Base-by-base conservation (phyloP, 441 rosid genomes). In the Metrosideros polymorpha region DNA sequence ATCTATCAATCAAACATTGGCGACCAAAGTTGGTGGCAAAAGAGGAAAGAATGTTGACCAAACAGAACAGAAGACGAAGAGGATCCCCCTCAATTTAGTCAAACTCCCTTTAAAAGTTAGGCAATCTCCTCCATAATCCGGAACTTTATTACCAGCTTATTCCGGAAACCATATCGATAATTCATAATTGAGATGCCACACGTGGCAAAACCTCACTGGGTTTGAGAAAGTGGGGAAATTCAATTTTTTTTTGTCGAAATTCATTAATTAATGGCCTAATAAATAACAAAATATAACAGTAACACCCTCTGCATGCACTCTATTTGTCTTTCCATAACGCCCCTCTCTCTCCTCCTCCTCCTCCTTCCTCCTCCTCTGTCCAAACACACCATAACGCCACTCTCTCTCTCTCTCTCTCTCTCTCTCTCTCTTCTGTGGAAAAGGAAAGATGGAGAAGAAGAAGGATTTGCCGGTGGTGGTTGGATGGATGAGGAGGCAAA, bases 401-500 rank as follows among this genome's bases (percentile, higher is more conserved):
- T n/a, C 30, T 7, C 50, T 53, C 52, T 52, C 19, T 63, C 85
- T 39, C 7, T 55, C 29, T 83, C 84, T 83, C 57, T 83, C 55
- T 29, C 47, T 66, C 77, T 50, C 61, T 6, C 39, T 53, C 42
- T 51, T 14, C 39, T 57, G n/a, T 19, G 49, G 15, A 54, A 82
- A 77, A 27, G 82, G 5, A 43, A 82, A 76, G 76, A 94, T 93
- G 99, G 98, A 96, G 87, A 86, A 89, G 92, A 93, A 88, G 90
- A 92, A 95, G 90, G 86, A 66, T 75, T 90, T 95, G 50, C 88
- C 92, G 84, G 93, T 86, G 87, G 82, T 89, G 87, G 86, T 91
- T 22, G 91, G 90, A 54, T 92, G 96, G 96, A 84, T 92, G 75
- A 88, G 91, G 91, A 89, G 94, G 87, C 96, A 83, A 88, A 91